Conservation (phyloP, 2,329 filamentous ascomycete genomes). For the Neonectria sp. region DNA sequence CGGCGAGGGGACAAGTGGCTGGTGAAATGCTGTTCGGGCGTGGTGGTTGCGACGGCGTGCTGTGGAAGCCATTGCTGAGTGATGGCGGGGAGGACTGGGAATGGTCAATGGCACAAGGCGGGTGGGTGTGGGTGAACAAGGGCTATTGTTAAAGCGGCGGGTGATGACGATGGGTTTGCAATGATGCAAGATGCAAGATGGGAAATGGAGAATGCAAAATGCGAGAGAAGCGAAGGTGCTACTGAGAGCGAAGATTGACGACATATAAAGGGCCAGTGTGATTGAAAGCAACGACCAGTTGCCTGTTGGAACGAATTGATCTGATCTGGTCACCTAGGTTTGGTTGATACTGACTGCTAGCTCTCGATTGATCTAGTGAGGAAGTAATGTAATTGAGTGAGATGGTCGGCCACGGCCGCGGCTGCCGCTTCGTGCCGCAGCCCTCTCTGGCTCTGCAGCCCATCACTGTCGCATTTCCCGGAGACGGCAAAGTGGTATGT, state of each 20-base stretch:
- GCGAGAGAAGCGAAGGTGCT: not conserved
- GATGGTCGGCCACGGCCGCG: not conserved
- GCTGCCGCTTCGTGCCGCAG: not conserved
- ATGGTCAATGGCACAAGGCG: not conserved
- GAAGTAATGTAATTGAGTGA: not conserved
- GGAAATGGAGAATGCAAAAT: not conserved
- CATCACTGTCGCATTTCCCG: conserved; percentile 2
- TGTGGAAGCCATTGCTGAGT: not conserved
- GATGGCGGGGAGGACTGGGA: not conserved
- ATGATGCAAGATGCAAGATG: conserved; percentile 19
- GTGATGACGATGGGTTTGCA: conserved; percentile 13
- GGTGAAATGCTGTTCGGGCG: not conserved
- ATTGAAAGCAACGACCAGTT: not conserved
- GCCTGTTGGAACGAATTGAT: not conserved
- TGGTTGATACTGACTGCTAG: not conserved
- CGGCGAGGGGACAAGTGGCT: not conserved
- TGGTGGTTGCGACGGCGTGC: not conserved
- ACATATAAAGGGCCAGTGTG: not conserved
- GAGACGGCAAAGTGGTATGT: conserved; percentile 21
- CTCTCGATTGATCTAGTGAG: too few relatives aligned
- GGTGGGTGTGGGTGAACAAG: conserved; percentile 4
- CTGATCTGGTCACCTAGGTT: not conserved
- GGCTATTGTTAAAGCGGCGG: conserved; percentile 21
- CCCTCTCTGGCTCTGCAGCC: not conserved
- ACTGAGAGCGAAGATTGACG: not conserved